phyloP scores from a whole-genome alignment of 1,284 basidiomycete species.

The Microbotryum scabiosae region DNA sequence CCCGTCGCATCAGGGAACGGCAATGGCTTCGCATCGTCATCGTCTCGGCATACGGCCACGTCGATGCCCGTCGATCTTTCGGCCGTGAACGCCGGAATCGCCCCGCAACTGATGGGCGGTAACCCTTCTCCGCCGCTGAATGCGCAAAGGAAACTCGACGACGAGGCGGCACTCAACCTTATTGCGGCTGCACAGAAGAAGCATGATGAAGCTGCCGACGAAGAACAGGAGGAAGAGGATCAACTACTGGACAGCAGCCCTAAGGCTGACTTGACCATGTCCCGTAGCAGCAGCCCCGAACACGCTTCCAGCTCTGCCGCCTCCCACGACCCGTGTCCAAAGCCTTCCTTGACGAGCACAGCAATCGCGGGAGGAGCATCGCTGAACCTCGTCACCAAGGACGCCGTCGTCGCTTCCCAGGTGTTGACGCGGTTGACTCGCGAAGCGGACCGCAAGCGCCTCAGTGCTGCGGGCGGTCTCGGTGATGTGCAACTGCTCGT shows the following conservation, averaged over 20 bases:
- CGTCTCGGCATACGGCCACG: neutral
- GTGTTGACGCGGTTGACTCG: constrained; percentile 8
- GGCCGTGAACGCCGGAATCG: constrained; percentile 20
- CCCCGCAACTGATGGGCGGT: constrained; percentile 16
- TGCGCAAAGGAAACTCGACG: neutral
- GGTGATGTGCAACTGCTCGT: constrained; percentile 47
- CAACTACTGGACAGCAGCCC: neutral
- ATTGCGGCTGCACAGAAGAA: neutral
- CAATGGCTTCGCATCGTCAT: neutral
- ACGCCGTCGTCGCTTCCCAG: constrained; percentile 22
- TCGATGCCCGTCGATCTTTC: constrained; percentile 14
- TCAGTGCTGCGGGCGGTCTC: neutral
- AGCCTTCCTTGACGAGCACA: too few species aligned
- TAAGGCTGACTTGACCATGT: neutral
- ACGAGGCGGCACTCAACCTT: neutral
- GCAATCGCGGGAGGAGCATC: too few species aligned
- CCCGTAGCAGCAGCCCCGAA: too few species aligned
- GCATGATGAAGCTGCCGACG: neutral
- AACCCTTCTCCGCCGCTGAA: constrained; percentile 4
- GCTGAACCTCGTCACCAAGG: constrained; percentile 27
- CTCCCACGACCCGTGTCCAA: too few species aligned
- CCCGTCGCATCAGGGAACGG: neutral
- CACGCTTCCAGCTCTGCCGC: too few species aligned
- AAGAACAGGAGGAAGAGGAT: neutral
- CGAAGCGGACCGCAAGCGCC: neutral